Percentiles rank a stretch among this genome's conserved stretches.
Evolutionary conservation across 306 rosid species (phyloP).

Genomic region (Oxytropis ochrocephala): DNA sequence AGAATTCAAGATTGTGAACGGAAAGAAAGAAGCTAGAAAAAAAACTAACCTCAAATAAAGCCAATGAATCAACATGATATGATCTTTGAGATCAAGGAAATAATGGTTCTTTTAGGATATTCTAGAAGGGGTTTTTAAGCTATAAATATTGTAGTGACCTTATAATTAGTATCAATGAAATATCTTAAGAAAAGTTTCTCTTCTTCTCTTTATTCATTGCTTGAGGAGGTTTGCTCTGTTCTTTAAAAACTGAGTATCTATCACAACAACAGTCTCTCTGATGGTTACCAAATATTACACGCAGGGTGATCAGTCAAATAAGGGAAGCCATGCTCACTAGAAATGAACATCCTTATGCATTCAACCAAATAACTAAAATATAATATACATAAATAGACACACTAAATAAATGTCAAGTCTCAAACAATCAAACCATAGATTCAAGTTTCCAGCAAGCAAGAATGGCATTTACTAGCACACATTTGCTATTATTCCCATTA

Average conservation of each 20-base stretch:
- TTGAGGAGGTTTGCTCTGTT: too few species aligned
- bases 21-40: conserved; percentile 30
- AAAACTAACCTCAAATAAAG: conserved; percentile 91
- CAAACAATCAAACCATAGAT: neutral
- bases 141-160: too few species aligned
- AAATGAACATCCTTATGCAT: conserved; percentile 87
- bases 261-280: too few species aligned
- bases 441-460: conserved; percentile 1
- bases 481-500: neutral
- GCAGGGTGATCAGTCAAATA: conserved; percentile 70
- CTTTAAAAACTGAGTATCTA: too few species aligned
- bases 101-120: too few species aligned
- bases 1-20: conserved; percentile 15
- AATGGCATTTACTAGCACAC: neutral
- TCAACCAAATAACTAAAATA: conserved; percentile 66
- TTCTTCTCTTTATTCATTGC: too few species aligned
- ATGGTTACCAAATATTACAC: conserved; percentile 79
- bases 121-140: too few species aligned
- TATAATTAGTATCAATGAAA: too few species aligned
- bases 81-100: too few species aligned
- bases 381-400: neutral
- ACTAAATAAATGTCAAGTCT: neutral
- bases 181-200: too few species aligned
- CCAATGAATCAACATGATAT: conserved; percentile 97
- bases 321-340: conserved; percentile 98